These are phyloP conservation scores for Eudorina sp. DNA, from an alignment of 139 green algal species.

Conservation along the genomic window DNA sequence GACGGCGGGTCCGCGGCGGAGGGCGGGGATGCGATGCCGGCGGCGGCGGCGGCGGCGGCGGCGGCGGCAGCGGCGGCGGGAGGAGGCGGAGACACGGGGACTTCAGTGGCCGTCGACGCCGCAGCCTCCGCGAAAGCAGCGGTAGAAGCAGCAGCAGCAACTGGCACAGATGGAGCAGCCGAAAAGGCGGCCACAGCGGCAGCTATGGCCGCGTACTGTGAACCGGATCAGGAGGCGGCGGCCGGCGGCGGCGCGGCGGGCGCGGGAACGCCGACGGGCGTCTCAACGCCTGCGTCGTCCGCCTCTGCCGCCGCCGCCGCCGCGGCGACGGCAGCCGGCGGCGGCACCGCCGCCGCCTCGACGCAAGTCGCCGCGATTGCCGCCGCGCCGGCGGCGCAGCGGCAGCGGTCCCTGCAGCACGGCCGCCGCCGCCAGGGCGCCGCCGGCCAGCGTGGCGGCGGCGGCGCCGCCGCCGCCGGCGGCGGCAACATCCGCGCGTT, in stretches of 20 bases:
- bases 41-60: not conserved
- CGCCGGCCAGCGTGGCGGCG: not conserved
- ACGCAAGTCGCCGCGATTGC: not conserved
- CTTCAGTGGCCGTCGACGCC: not conserved
- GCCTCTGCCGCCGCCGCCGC: not conserved
- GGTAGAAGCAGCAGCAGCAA: not conserved
- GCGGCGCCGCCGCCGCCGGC: not conserved
- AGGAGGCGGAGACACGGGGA: too few species aligned
- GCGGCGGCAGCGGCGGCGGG: not conserved
- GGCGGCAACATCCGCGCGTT: not conserved
- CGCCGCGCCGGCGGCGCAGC: not conserved
- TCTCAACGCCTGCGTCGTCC: not conserved
- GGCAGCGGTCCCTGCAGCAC: not conserved
- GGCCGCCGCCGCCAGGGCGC: not conserved
- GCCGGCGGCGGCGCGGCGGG: too few species aligned
- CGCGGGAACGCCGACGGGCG: too few species aligned
- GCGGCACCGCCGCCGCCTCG: not conserved
- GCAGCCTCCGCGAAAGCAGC: not conserved
- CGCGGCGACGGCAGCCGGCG: not conserved
- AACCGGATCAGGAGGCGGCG: too few species aligned
- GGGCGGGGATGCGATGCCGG: too few species aligned
- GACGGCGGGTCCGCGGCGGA: too few species aligned
- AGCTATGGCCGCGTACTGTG: too few species aligned
- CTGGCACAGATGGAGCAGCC: not conserved
- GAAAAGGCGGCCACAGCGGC: too few species aligned